phyloP scores from a whole-genome alignment of 768 basidiomycete species.

The Hypsizygus marmoreus region DNA sequence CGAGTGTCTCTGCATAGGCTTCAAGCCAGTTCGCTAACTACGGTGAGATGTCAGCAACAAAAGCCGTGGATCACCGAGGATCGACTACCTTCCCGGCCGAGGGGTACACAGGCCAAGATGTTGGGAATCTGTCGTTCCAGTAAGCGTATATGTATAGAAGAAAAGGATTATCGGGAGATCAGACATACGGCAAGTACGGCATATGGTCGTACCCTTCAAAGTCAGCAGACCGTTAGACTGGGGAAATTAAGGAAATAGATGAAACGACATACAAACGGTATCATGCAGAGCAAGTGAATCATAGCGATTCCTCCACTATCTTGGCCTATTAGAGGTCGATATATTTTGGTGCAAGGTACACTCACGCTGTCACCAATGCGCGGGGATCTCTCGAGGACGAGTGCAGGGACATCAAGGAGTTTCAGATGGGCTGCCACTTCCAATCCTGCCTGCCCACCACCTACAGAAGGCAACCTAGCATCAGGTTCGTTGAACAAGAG shows the following conservation, averaged over 20 bases:
- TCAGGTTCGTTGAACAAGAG: background rate
- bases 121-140: conserved; percentile 45
- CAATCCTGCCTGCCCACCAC: conserved; percentile 57
- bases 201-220: conserved; percentile 52
- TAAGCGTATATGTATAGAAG: background rate
- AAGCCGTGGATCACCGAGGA: background rate
- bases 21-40: conserved; percentile 72
- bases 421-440: conserved; percentile 68
- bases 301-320: conserved; percentile 57
- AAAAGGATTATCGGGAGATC: too few species aligned
- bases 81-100: conserved; percentile 46
- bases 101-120: conserved; percentile 55
- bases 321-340: background rate
- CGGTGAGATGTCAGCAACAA: background rate
- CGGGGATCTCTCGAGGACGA: conserved; percentile 62
- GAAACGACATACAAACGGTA: conserved; percentile 40
- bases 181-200: conserved; percentile 52
- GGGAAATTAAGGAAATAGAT: background rate
- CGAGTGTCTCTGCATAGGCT: conserved; percentile 56
- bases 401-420: conserved; percentile 50
- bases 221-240: background rate
- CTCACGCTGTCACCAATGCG: conserved; percentile 49
- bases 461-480: background rate
- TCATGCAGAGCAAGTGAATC: conserved; percentile 58
- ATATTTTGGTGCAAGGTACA: background rate